Conservation (phyloP, 108 stramenopile genomes). For the Nitzschia sp. region DNA sequence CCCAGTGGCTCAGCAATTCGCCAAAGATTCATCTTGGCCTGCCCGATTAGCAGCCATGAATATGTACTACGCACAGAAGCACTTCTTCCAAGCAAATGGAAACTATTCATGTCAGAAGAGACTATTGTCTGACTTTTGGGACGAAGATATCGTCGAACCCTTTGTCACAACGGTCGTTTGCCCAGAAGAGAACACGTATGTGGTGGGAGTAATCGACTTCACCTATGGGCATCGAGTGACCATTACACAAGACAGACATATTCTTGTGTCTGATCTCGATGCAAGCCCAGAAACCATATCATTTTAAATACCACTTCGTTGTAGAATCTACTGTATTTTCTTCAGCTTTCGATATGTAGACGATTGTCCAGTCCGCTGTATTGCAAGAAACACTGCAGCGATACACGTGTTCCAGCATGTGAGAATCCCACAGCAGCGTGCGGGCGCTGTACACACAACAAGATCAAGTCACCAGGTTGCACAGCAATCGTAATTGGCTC, state of each 20-base stretch:
- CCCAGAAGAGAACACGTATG: slow-evolving; percentile 7
- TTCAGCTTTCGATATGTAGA: slow-evolving; percentile 58
- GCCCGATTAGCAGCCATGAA: slow-evolving; percentile 76
- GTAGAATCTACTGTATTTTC: neutral
- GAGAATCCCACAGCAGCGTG: slow-evolving; percentile 82
- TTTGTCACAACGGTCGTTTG: slow-evolving; percentile 18
- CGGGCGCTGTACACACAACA: slow-evolving; percentile 82
- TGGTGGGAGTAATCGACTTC: neutral
- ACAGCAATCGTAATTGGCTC: slow-evolving; percentile 55
- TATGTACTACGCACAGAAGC: slow-evolving; percentile 76
- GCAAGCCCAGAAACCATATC: neutral
- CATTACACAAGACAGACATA: slow-evolving; percentile 16
- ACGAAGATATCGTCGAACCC: slow-evolving; percentile 19
- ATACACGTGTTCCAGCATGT: slow-evolving; percentile 61
- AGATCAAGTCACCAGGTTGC: slow-evolving; percentile 72
- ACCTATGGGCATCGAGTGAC: slow-evolving; percentile 21
- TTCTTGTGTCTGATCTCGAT: neutral
- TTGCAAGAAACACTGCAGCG: slow-evolving; percentile 78
- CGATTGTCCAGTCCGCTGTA: slow-evolving; percentile 55
- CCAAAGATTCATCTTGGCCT: slow-evolving; percentile 62
- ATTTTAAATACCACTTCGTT: neutral
- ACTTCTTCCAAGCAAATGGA: slow-evolving; percentile 26
- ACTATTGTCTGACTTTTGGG: slow-evolving; percentile 9
- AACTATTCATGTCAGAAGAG: slow-evolving; percentile 20
- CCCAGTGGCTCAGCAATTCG: neutral